Evolutionary conservation across 768 basidiomycete species (phyloP), one percentile per base, ranked within the genome.

Genomic region (Calocybe indica): DNA sequence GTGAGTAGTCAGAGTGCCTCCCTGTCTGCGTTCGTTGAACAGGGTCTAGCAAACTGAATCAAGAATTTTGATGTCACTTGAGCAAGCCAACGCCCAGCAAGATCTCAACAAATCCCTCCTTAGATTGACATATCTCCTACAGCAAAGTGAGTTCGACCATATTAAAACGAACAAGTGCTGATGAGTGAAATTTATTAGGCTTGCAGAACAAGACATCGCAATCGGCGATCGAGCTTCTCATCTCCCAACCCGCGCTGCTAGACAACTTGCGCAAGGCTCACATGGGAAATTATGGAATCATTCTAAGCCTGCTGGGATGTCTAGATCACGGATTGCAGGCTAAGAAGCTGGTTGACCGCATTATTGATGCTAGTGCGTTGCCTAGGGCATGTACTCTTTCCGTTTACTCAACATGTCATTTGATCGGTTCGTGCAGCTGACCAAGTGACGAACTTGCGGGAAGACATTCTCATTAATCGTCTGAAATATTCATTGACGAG

Each of bases 281-380:
- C 53, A 80, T 85, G 73, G 96, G 96, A 38, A 92, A 88, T 55
- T 99, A 96, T 60, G 83, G 92, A 43, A 72, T 94, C 37, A 85
- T 99, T 36, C 78, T 98, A 30, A 92, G 91, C 58, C 74, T 99
- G 40, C 73, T 98, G 5, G 94, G 94, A n/a, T 92, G 86, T 55
- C 67, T 99, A 40, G 96, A 98, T 54, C 75, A 86, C 45, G 96
- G 96, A 0, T 65, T 83, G 32, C 79, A 80, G 55, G 79, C 84
- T n/a, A 99, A 99, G 71, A 81, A 72, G 47, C 74, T 98, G 2
- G 94, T 94, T 0, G 96, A 99, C 66, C 77, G 82, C 9, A 80
- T 96, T 49, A 85, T 98, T 46, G 94, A 99, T 61, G 75, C 82
- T 42, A 70, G 72, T 76, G 50, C 31, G 78, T 65, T 13, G 36